Evolutionary conservation across 257 asterid genomes (phyloP), one percentile per base, ranked within the genome.

Genomic region (Gentiana straminea): DNA sequence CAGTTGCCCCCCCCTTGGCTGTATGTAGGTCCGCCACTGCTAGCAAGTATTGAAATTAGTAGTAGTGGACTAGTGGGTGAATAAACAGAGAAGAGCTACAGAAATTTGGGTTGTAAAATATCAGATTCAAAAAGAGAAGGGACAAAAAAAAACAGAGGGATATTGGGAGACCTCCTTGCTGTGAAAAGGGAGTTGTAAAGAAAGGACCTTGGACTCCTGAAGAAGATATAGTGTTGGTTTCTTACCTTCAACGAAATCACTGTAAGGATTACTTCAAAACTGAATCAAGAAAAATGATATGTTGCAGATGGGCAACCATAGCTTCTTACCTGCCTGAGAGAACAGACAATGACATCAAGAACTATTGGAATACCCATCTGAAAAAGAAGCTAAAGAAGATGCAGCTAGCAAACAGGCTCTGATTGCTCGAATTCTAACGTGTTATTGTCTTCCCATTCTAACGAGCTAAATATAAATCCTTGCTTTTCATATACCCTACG

Each of bases 131-230:
- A 24, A 24, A 24, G 24, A 24, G 24, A 24, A 24, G 24, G 57
- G 12, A 38, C 3, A 37, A 2, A 35, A 49, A 38, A 55, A 9
- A 4, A 47, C 24, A 24, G 37, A 46, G 9, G n/a, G 12, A 48
- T 46, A 90, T 90, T 95, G 98, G 98, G 12, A 79, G 98, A 71
- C 95, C 96, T 7, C 98, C 98, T 57, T 90, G 98, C 70, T 86
- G 95, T 73, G 98, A 86, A 52, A 90, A 84, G 65, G 60, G 64
- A 13, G 98, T 92, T 0, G 91, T 90, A 36, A 90, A 90, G 73
- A 90, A 90, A 67, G 98, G 98, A 32, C 93, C 96, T 44, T 90
- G 98, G 98, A 86, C 98, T 53, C 98, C 98, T 32, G 96, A 91
- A 66, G 95, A 91, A 70, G 98, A 91, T 67, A 81, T 87, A 37